Conservation (phyloP, 2,329 filamentous ascomycete species). For the Aspergillus niger region DNA sequence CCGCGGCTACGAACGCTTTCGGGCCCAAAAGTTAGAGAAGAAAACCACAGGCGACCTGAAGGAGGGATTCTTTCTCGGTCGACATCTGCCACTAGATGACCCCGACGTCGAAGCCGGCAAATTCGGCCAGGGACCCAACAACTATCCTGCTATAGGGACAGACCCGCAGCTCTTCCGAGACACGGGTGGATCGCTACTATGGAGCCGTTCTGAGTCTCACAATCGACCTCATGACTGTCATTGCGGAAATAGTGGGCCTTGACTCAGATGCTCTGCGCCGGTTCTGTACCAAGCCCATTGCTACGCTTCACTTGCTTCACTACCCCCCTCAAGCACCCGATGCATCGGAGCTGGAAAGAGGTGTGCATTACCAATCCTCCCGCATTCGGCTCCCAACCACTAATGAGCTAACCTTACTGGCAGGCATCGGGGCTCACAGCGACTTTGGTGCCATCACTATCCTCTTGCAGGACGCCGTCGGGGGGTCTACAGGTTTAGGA, state of each 20-base stretch:
- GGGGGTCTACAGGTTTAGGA: conserved; percentile 57
- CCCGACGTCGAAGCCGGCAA: conserved; percentile 20
- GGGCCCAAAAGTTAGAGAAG: conserved; percentile 30
- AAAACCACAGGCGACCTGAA: conserved; percentile 29
- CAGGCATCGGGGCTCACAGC: conserved; percentile 53
- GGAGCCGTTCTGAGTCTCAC: conserved; percentile 18
- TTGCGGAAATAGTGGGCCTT: conserved; percentile 23
- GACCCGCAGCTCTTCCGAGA: conserved; percentile 12
- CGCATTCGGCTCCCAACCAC: not conserved
- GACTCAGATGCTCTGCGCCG: conserved; percentile 19
- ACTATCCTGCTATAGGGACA: conserved; percentile 9
- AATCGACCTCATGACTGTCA: conserved; percentile 18
- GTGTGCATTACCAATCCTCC: conserved; percentile 8
- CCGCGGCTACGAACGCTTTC: conserved; percentile 31
- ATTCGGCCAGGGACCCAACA: conserved; percentile 30
- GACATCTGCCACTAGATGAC: conserved; percentile 22
- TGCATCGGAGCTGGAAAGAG: conserved; percentile 22
- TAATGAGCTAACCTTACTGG: no score
- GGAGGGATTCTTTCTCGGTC: conserved; percentile 33
- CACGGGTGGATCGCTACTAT: conserved; percentile 15
- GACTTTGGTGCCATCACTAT: conserved; percentile 61
- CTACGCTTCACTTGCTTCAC: conserved; percentile 27
- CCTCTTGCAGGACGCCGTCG: conserved; percentile 55
- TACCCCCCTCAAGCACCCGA: conserved; percentile 29
- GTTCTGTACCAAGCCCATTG: conserved; percentile 28